These are phyloP conservation scores for Corylus heterophylla DNA, from an alignment of 306 rosid species.

Conservation along the genomic window DNA sequence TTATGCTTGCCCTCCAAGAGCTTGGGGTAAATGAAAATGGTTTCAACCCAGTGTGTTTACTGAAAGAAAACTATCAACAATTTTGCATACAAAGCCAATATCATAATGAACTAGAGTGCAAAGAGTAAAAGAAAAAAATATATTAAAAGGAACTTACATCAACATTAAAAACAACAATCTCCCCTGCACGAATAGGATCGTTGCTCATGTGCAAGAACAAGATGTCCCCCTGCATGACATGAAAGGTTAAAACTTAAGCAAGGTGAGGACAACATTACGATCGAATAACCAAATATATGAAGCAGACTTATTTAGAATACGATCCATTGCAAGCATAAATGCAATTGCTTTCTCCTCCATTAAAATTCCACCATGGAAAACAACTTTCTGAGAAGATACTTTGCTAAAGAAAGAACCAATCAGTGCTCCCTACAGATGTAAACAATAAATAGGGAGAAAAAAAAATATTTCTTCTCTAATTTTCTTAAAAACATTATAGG, in stretches of 20 bases:
- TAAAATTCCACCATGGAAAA: not conserved
- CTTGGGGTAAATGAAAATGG: not conserved
- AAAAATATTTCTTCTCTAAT: not conserved
- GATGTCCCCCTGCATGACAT: slow-evolving; percentile 75
- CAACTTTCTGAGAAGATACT: not conserved
- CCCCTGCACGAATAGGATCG: slow-evolving; percentile 95
- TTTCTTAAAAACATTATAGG: not conserved
- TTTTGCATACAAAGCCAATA: not conserved
- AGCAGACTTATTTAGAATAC: not conserved
- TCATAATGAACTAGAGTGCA: not conserved
- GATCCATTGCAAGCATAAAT: not conserved
- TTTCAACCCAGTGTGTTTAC: not conserved
- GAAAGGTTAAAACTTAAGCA: slow-evolving; percentile 9
- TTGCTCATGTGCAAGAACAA: slow-evolving; percentile 88
- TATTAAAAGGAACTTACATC: slow-evolving; percentile 56
- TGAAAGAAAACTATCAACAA: not conserved
- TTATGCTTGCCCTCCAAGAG: not conserved
- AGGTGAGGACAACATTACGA: not conserved
- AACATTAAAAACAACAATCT: slow-evolving; percentile 89
- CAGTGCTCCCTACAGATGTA: not conserved
- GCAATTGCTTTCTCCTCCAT: not conserved
- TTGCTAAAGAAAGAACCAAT: not conserved
- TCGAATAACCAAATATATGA: not conserved
- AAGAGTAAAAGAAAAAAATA: not conserved
- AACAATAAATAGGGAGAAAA: not conserved